Evolutionary conservation across 148 eudicot species (phyloP).

Genomic region (Nyssa sinensis): DNA sequence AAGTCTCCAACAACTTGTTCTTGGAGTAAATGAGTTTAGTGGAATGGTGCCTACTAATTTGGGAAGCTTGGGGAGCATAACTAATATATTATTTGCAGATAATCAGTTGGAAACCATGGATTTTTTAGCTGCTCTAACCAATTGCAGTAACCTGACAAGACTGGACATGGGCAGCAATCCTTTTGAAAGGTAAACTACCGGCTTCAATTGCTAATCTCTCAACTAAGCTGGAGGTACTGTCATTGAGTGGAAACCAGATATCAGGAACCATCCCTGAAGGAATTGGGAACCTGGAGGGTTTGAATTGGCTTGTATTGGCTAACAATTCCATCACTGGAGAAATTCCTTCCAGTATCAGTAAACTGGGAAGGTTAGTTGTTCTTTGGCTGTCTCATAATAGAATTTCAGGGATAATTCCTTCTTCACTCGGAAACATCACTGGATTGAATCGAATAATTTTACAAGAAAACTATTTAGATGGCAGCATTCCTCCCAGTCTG

Average conservation of each 20-base stretch:
- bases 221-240: neutral
- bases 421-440: constrained; percentile 1
- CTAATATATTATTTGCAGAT: neutral
- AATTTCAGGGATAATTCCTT: constrained; percentile 16
- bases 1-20: neutral
- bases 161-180: constrained; percentile 1
- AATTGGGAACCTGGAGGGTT: neutral
- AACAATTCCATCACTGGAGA: neutral
- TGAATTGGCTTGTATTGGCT: neutral
- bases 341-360: neutral
- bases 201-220: constrained; percentile 4
- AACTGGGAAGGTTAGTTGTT: neutral
- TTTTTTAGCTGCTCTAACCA: constrained; percentile 20
- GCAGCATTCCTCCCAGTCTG: constrained; percentile 11
- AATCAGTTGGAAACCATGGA: constrained; percentile 4
- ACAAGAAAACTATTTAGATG: neutral
- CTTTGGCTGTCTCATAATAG: neutral
- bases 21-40: neutral
- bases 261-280: constrained; percentile 13
- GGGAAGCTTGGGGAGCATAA: constrained; percentile 10
- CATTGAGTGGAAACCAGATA: constrained; percentile 4
- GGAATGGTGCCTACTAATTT: constrained; percentile 12
- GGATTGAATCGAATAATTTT: neutral
- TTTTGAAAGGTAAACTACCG: constrained; percentile 5
- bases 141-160: constrained; percentile 12